Percentiles rank a stretch among this genome's conserved stretches.
Evolutionary conservation across 2,329 filamentous ascomycete species (phyloP).

Genomic region (Alternaria atra): DNA sequence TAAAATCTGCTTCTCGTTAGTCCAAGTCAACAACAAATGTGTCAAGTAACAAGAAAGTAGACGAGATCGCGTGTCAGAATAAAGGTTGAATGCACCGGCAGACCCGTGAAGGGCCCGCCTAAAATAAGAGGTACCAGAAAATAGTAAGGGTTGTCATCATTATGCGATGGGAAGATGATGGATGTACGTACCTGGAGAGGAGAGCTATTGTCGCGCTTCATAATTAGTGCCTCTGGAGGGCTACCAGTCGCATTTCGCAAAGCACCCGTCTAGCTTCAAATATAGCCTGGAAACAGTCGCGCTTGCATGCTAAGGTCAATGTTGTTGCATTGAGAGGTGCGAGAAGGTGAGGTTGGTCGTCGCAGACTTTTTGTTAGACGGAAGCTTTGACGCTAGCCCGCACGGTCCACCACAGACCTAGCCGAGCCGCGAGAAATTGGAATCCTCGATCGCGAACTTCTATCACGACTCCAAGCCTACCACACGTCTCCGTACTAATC

Average conservation of each 20-base stretch:
- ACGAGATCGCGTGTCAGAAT: slow-evolving; percentile 40
- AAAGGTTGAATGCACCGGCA: slow-evolving; percentile 50
- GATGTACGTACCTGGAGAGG: neutral
- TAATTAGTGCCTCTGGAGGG: slow-evolving; percentile 46
- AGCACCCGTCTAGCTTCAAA: slow-evolving; percentile 1
- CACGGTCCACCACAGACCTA: slow-evolving; percentile 23
- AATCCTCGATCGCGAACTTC: slow-evolving; percentile 24
- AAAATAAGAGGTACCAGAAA: slow-evolving; percentile 87
- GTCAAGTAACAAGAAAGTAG: slow-evolving; percentile 4
- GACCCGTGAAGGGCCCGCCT: slow-evolving; percentile 40
- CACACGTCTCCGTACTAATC: slow-evolving; percentile 38
- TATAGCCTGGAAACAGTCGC: neutral
- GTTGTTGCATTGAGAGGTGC: neutral
- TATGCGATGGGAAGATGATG: slow-evolving; percentile 9
- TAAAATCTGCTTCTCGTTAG: slow-evolving; percentile 17
- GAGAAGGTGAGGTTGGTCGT: slow-evolving; percentile 10
- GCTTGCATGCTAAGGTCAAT: neutral
- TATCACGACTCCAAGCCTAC: slow-evolving; percentile 26
- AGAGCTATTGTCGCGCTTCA: neutral
- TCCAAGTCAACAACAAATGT: slow-evolving; percentile 6
- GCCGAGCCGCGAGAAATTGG: slow-evolving; percentile 37
- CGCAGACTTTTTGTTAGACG: slow-evolving; percentile 19
- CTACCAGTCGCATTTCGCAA: neutral
- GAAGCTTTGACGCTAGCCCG: slow-evolving; percentile 17
- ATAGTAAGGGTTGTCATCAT: slow-evolving; percentile 32